phyloP scores from a whole-genome alignment of 257 asterid species.

The Primulina eburnea region DNA sequence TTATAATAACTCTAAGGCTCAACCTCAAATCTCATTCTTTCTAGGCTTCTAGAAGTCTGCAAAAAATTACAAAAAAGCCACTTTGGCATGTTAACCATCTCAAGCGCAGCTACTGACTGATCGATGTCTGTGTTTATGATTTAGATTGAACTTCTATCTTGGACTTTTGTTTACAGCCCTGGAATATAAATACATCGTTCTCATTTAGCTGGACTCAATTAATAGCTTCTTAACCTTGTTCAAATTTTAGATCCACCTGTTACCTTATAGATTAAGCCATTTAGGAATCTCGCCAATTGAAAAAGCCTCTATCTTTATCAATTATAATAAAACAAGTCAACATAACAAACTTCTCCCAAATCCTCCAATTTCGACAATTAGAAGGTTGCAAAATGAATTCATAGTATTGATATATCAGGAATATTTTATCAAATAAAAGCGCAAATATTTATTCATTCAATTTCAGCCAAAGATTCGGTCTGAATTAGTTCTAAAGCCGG shows the following conservation, averaged over 20 bases:
- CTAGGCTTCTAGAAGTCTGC: not conserved
- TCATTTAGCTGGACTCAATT: not conserved
- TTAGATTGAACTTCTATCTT: not conserved
- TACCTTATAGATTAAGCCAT: not conserved
- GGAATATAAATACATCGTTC: not conserved
- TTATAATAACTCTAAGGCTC: too few relatives aligned
- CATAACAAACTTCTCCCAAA: not conserved
- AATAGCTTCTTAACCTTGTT: not conserved
- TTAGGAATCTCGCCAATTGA: not conserved
- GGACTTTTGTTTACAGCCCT: not conserved
- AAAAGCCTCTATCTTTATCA: not conserved
- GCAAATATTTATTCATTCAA: too few relatives aligned
- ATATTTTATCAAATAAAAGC: not conserved
- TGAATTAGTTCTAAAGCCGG: too few relatives aligned
- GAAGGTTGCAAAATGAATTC: not conserved
- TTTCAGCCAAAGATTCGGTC: not conserved
- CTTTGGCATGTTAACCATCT: not conserved
- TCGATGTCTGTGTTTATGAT: not conserved
- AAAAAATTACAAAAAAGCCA: too few relatives aligned
- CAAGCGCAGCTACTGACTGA: not conserved
- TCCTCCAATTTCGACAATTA: not conserved
- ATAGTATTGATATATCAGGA: not conserved
- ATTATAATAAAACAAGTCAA: not conserved
- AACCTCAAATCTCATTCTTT: not conserved
- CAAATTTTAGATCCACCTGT: not conserved